A percentile compares a stretch with the other conserved stretches of the same genome.
Conservation (phyloP, 2,329 filamentous ascomycete genomes). For the Claviceps sp. region DNA sequence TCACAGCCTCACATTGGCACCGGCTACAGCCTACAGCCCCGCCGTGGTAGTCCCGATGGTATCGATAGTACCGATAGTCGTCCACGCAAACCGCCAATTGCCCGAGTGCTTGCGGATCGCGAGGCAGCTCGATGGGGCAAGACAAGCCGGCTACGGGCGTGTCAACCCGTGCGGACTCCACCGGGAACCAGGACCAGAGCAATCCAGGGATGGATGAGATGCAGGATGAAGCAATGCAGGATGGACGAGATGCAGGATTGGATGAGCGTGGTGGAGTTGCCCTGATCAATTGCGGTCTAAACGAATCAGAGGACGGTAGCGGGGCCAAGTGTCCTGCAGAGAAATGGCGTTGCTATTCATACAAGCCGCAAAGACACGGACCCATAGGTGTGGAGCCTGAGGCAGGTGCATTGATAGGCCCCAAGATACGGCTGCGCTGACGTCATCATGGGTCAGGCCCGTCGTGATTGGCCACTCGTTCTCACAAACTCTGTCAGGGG, state of each 20-base stretch:
- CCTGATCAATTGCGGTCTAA: too few relatives aligned
- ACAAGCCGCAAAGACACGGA: not conserved
- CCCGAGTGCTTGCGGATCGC: not conserved
- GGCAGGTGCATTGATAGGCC: slow-evolving; percentile 1
- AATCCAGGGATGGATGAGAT: too few relatives aligned
- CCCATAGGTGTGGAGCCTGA: slow-evolving; percentile 11
- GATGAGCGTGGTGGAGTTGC: too few relatives aligned
- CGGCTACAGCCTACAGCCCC: too few relatives aligned
- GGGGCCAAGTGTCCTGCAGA: too few relatives aligned
- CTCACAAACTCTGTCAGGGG: not conserved
- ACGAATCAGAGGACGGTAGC: too few relatives aligned
- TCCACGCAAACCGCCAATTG: not conserved
- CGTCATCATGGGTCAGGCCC: slow-evolving; percentile 15
- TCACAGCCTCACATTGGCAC: not conserved
- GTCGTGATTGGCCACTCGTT: slow-evolving; percentile 1
- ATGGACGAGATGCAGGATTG: too few relatives aligned
- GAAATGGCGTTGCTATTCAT: too few relatives aligned
- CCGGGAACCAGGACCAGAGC: too few relatives aligned
- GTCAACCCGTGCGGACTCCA: not conserved
- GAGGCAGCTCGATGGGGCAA: not conserved
- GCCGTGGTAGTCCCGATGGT: not conserved
- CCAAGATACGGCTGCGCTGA: slow-evolving; percentile 14
- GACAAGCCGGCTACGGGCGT: not conserved
- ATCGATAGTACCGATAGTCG: not conserved
- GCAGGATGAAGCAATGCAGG: too few relatives aligned